Conservation (phyloP, 495 filamentous ascomycete species). For the Aspergillus haitiensis region DNA sequence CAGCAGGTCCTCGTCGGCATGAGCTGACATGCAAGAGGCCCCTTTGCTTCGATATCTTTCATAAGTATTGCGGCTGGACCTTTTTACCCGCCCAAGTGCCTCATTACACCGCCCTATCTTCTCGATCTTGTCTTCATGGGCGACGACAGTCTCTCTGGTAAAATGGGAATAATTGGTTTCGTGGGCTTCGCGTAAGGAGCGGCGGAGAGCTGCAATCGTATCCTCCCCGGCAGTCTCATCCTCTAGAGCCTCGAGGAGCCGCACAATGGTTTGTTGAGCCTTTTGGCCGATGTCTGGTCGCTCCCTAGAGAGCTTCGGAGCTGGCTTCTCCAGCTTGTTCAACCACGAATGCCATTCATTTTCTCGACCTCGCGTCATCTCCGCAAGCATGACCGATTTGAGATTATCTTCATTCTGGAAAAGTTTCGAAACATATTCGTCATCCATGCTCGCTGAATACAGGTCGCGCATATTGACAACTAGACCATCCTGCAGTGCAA, state of each 20-base stretch:
- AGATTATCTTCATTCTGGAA: slow-evolving; percentile 5
- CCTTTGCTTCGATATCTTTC: not conserved
- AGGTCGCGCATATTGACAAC: slow-evolving; percentile 2
- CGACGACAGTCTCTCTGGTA: not conserved
- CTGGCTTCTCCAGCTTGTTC: not conserved
- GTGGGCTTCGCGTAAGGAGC: not conserved
- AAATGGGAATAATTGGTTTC: not conserved
- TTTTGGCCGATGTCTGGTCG: not conserved
- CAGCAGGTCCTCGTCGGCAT: not conserved
- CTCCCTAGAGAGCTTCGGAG: not conserved
- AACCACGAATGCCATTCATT: not conserved
- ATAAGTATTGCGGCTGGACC: not conserved
- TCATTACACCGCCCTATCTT: not conserved
- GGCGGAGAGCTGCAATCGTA: not conserved
- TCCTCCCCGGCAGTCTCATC: not conserved
- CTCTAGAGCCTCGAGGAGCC: not conserved
- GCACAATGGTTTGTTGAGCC: not conserved
- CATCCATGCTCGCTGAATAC: not conserved
- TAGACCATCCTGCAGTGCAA: not conserved
- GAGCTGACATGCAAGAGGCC: not conserved
- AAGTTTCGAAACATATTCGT: not conserved
- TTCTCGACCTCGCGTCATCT: slow-evolving; percentile 2
- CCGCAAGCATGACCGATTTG: slow-evolving; percentile 3
- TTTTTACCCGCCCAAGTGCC: not conserved
- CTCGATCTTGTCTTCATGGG: not conserved